phyloP scores from a whole-genome alignment of 768 basidiomycete genomes.

The Clitopilus passeckerianus region DNA sequence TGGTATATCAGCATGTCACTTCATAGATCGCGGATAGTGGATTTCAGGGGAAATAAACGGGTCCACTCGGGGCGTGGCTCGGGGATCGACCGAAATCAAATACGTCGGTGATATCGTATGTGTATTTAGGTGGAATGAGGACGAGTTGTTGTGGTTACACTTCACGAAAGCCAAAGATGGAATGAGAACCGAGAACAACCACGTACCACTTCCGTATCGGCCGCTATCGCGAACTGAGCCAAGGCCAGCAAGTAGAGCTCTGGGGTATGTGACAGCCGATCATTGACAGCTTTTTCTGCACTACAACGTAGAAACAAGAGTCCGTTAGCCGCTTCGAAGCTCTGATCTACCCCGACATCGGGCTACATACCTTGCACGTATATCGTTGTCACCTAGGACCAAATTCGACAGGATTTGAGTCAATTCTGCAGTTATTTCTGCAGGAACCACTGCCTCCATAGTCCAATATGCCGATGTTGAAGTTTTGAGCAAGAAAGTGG shows the following conservation, averaged over 20 bases:
- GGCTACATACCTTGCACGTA: conserved; percentile 57
- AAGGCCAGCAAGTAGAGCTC: conserved; percentile 77
- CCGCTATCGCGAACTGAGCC: conserved; percentile 71
- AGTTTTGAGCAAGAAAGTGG: background rate
- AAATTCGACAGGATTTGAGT: conserved; percentile 85
- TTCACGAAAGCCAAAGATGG: background rate
- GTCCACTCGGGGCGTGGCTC: background rate
- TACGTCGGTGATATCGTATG: background rate
- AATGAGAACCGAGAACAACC: background rate
- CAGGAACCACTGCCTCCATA: conserved; percentile 51
- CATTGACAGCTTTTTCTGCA: conserved; percentile 80
- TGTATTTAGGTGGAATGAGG: background rate
- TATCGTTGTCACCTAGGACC: conserved; percentile 79
- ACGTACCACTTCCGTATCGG: conserved; percentile 77
- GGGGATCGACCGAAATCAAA: background rate
- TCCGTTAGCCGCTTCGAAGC: background rate
- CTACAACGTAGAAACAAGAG: conserved; percentile 20
- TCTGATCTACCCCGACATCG: background rate
- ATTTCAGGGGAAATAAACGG: background rate
- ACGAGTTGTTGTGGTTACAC: background rate
- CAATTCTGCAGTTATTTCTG: conserved; percentile 70
- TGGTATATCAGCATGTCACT: conserved; percentile 4
- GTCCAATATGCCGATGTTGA: background rate
- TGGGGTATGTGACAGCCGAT: conserved; percentile 70
- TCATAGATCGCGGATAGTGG: background rate